phyloP scores from a whole-genome alignment of 23 red algal genomes.

The Pyropia yezoensis region DNA sequence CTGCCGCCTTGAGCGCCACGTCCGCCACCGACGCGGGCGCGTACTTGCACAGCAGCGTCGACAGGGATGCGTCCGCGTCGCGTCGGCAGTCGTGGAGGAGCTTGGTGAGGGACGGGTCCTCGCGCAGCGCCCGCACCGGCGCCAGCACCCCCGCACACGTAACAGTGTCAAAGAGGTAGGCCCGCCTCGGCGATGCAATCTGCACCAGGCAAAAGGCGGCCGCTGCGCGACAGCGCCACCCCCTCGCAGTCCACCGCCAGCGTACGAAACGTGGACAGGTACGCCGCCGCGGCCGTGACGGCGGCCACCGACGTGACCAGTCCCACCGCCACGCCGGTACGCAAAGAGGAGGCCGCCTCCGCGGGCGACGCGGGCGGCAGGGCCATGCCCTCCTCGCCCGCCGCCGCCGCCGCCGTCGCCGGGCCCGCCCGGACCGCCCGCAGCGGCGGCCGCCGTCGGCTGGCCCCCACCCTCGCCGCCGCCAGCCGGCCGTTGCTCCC shows the following conservation, averaged over 20 bases:
- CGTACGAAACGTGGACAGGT: constrained; percentile 14
- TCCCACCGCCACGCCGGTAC: too few relatives aligned
- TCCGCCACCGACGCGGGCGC: constrained; percentile 24
- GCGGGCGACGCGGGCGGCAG: too few relatives aligned
- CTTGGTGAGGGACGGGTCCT: constrained; percentile 29
- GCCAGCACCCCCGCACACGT: background rate
- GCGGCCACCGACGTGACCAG: constrained; percentile 17
- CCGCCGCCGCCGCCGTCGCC: too few relatives aligned
- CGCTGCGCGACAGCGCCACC: constrained; percentile 42
- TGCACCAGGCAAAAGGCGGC: constrained; percentile 70
- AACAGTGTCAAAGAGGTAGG: constrained; percentile 57
- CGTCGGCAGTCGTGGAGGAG: constrained; percentile 75
- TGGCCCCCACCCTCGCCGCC: too few relatives aligned
- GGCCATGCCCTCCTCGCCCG: too few relatives aligned
- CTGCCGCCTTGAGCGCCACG: constrained; percentile 39
- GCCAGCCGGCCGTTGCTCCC: too few relatives aligned
- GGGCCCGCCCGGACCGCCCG: too few relatives aligned
- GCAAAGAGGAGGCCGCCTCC: too few relatives aligned
- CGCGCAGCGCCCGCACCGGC: constrained; percentile 19
- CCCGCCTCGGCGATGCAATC: constrained; percentile 23
- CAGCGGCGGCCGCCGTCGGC: too few relatives aligned
- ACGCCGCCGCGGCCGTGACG: constrained; percentile 4
- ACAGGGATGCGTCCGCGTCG: constrained; percentile 66
- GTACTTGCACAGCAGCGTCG: constrained; percentile 64
- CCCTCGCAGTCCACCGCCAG: constrained; percentile 88